Conservation (phyloP, 768 basidiomycete genomes). For the Lepiota subincarnata region DNA sequence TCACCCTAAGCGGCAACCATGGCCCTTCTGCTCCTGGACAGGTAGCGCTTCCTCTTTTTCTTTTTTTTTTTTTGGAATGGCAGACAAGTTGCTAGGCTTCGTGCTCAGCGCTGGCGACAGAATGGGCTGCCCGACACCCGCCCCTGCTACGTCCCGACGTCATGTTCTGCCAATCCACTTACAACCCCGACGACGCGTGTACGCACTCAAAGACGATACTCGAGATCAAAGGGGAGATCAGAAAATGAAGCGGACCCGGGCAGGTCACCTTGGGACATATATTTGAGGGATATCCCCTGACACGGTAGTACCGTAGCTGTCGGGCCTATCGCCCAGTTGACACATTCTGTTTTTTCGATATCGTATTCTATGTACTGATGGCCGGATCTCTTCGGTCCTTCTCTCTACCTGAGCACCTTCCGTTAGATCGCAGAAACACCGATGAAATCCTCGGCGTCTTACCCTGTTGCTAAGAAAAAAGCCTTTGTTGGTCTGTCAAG, state of each 20-base stretch:
- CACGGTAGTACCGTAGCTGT: not conserved
- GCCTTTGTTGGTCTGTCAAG: no score
- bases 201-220: not conserved
- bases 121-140: no score
- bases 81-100: no score
- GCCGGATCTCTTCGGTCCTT: not conserved
- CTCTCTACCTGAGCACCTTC: no score
- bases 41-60: no score
- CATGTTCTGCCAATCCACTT: not conserved
- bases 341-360: not conserved
- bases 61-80: no score
- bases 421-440: no score
- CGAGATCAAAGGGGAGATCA: not conserved
- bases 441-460: no score
- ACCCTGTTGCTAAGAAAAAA: not conserved
- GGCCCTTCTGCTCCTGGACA: no score
- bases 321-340: not conserved
- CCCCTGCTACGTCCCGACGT: no score
- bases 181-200: not conserved
- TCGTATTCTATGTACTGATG: not conserved
- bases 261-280: not conserved
- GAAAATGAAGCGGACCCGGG: conserved; percentile 6
- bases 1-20: no score
- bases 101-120: no score
- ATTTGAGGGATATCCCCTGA: not conserved